phyloP scores from a whole-genome alignment of 2,329 filamentous ascomycete species.

The Pseudocercospora fijiensis region DNA sequence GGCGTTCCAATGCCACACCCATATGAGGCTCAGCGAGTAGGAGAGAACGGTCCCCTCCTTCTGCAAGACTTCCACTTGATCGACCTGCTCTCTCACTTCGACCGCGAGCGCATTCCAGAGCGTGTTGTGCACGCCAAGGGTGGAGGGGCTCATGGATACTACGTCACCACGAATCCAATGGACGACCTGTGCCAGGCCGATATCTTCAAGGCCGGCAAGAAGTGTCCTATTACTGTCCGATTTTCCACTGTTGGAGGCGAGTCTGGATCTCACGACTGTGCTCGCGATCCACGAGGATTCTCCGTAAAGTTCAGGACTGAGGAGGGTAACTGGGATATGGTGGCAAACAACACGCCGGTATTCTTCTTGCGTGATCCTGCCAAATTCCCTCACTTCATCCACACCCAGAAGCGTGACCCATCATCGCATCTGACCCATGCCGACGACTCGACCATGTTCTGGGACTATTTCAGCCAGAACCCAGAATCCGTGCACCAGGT shows the following conservation, averaged over 20 bases:
- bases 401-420: slow-evolving; percentile 73
- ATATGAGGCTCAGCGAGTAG: slow-evolving; percentile 57
- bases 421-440: slow-evolving; percentile 68
- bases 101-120: slow-evolving; percentile 53
- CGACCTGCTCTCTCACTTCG: slow-evolving; percentile 52
- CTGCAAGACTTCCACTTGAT: slow-evolving; percentile 54
- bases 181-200: slow-evolving; percentile 50
- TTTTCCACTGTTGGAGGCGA: slow-evolving; percentile 77
- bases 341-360: slow-evolving; percentile 71
- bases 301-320: slow-evolving; percentile 71
- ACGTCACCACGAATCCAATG: slow-evolving; percentile 48
- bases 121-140: slow-evolving; percentile 54
- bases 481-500: slow-evolving; percentile 56
- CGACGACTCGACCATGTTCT: slow-evolving; percentile 64
- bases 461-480: slow-evolving; percentile 59
- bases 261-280: slow-evolving; percentile 68
- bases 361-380: slow-evolving; percentile 74
- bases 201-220: slow-evolving; percentile 62
- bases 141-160: slow-evolving; percentile 51
- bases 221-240: slow-evolving; percentile 64
- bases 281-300: slow-evolving; percentile 71
- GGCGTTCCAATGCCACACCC: slow-evolving; percentile 58
- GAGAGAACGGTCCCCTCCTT: slow-evolving; percentile 59
- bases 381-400: slow-evolving; percentile 72
- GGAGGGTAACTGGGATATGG: slow-evolving; percentile 72